Percentiles rank a stretch among this genome's conserved stretches.
Conservation (phyloP, 1,139 yeast species). For the Hyphopichia fennica region DNA sequence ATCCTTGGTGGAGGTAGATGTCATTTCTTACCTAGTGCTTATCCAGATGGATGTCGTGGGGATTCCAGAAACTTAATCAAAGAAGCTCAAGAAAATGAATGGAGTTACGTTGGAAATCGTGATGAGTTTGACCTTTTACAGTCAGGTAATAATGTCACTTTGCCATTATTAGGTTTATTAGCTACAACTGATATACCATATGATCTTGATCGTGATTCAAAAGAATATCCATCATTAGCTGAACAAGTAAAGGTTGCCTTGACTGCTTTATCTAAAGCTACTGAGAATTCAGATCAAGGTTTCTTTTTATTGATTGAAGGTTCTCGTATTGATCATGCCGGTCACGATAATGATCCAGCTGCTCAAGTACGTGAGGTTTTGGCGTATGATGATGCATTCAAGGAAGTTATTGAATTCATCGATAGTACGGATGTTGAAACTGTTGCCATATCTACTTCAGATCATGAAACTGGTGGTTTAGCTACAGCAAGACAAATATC, state of each 20-base stretch:
- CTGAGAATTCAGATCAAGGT: conserved; percentile 69
- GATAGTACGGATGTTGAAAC: conserved; percentile 68
- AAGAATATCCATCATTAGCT: conserved; percentile 66
- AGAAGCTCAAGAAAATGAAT: conserved; percentile 51
- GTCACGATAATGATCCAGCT: conserved; percentile 85
- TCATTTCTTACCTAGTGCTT: conserved; percentile 54
- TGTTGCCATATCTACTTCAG: conserved; percentile 73
- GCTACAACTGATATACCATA: conserved; percentile 77
- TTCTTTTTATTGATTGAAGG: conserved; percentile 84
- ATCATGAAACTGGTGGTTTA: conserved; percentile 91
- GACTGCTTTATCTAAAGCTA: conserved; percentile 60
- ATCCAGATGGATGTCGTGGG: conserved; percentile 59
- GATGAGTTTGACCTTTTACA: conserved; percentile 51
- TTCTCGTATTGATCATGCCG: conserved; percentile 89
- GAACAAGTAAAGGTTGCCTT: conserved; percentile 74
- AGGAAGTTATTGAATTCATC: conserved; percentile 66
- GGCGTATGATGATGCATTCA: conserved; percentile 70
- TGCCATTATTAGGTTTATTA: conserved; percentile 73
- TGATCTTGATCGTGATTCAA: conserved; percentile 67
- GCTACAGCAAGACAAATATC: conserved; percentile 70
- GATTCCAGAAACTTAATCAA: conserved; percentile 65
- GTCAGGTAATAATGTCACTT: conserved; percentile 57
- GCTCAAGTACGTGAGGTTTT: conserved; percentile 63
- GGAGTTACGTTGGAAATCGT: conserved; percentile 65
- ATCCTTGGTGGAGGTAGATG: conserved; percentile 90